Evolutionary conservation across 2,329 filamentous ascomycete genomes (phyloP), one percentile per base, ranked within the genome.

Genomic region (Pestalotiopsis sp.): DNA sequence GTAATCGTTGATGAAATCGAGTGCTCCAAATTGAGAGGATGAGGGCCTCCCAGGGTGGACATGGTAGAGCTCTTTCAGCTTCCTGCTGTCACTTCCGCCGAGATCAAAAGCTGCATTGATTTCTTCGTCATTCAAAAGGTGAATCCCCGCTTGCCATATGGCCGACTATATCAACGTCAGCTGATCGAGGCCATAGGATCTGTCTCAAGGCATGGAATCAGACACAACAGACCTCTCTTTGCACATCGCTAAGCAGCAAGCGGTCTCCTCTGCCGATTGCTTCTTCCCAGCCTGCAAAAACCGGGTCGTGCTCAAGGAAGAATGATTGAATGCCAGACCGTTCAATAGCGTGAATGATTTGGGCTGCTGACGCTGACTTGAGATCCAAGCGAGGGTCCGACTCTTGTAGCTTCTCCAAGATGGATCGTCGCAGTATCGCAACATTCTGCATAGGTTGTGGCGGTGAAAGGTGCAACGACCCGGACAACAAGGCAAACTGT

Each of bases 121-220:
- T 0, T 76, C 74, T 23, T 73, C 68, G 3, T 77, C 74, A 4
- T 77, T 74, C 36, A 79, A 73, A 1, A 75, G 70, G 69, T 83
- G 82, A 41, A 85, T 75, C 0, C 82, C 82, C 27, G 80, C 80
- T 25, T 80, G 77, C 82, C 82, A 85, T 38, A 85, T 80, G 1
- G 82, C 78, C 0, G 82, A 81, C 82, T 83, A 6, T 11, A n/a
- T 2, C 41, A 17, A 27, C 6, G 23, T 68, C 25, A 45, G 17
- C 4, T 13, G 5, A 14, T 49, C 13, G 41, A 49, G n/a, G 5
- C 41, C 1, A 11, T 13, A 9, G 9, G 25, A 14, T 60, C 7
- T 36, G 20, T 23, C 58, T 2, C 25, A 14, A 23, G 20, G 20
- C 20, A 23, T 23, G 20, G 20, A 23, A 23, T 3, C 25, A 23